A percentile compares a stretch with the other conserved stretches of the same genome.
phyloP scores from a whole-genome alignment of 1,139 yeast species.

The Kodamaea sp. region DNA sequence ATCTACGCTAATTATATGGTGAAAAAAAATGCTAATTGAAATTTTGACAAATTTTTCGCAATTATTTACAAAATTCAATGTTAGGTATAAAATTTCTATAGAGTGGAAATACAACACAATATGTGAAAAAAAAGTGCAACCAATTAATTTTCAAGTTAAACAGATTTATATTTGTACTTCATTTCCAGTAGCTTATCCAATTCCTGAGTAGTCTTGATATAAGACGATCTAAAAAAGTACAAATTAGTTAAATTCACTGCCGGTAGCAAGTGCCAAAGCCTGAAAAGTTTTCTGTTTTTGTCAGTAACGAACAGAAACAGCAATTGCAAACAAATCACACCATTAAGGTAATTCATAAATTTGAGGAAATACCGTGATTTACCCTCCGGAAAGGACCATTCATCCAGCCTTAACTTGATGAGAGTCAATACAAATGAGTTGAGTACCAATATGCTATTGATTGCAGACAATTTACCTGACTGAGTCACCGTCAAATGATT shows the following conservation, averaged over 20 bases:
- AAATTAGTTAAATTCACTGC: conserved; percentile 11
- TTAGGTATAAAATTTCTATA: too few relatives aligned
- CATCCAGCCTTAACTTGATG: conserved; percentile 7
- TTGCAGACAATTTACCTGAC: conserved; percentile 2
- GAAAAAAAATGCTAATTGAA: neutral
- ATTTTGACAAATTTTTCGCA: neutral
- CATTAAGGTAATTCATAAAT: conserved; percentile 8
- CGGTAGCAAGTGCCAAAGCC: conserved; percentile 11
- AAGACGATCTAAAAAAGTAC: conserved; percentile 14
- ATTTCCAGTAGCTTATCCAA: conserved; percentile 9
- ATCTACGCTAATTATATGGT: neutral
- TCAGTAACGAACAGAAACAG: conserved; percentile 4
- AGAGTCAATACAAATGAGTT: conserved; percentile 9
- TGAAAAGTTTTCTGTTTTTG: too few relatives aligned
- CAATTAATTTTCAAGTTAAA: conserved; percentile 6
- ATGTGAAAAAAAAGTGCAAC: too few relatives aligned
- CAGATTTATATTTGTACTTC: conserved; percentile 15
- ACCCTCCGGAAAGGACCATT: neutral
- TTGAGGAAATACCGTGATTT: neutral
- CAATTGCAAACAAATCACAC: conserved; percentile 11
- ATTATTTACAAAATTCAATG: neutral
- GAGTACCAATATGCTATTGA: conserved; percentile 10
- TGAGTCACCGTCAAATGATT: conserved; percentile 7
- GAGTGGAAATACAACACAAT: neutral
- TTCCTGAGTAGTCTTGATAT: conserved; percentile 7